Evolutionary conservation across 1,284 basidiomycete genomes (phyloP), one percentile per base, ranked within the genome.

Genomic region (Melampsora larici-populina): DNA sequence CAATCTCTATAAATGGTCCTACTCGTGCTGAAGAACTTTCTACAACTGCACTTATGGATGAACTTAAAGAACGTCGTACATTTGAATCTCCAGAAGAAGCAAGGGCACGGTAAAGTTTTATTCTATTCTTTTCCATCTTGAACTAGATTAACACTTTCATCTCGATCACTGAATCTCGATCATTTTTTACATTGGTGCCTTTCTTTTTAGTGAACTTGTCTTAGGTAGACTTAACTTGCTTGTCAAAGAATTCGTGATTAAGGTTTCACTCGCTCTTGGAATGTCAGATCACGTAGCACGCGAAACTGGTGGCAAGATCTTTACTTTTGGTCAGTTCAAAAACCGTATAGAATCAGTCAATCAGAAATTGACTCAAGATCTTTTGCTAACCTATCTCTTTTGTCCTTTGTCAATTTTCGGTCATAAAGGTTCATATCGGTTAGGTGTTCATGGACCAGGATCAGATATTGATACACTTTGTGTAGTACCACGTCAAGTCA

Each of bases 401-500:
- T 78, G 31, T 43, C 36, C 48, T 29, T 46, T 18, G 51, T 17
- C 15, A 15, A 33, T 43, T 29, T 36, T 6, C 24, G 65, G 8
- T 18, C 31, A 24, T 18, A 26, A 24, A 64, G 63, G 64, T 26
- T 73, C 36, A 9, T 81, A 82, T 74, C 85, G 87, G 80, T 87
- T 99, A 62, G 96, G 96, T 78, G 96, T 99, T 18, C 97, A 99
- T 84, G 93, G 93, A 17, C 96, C 97, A 48, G 93, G 94, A 11
- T 89, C 91, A 64, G 96, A 99, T 89, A 98, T 99, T 84, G 96
- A 99, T 86, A 98, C 95, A n/a, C 87, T 99, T 48, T 94, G 94
- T 84, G 96, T 99, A 36, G 97, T 97, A 40, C 96, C 96, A 6
- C 93, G 94, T 84, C 94, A 98, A 84, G 91, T 99, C 75, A 91